These are phyloP conservation scores for Colletotrichum kahawae DNA, from an alignment of 2,329 filamentous ascomycete species.

Conservation along the genomic window DNA sequence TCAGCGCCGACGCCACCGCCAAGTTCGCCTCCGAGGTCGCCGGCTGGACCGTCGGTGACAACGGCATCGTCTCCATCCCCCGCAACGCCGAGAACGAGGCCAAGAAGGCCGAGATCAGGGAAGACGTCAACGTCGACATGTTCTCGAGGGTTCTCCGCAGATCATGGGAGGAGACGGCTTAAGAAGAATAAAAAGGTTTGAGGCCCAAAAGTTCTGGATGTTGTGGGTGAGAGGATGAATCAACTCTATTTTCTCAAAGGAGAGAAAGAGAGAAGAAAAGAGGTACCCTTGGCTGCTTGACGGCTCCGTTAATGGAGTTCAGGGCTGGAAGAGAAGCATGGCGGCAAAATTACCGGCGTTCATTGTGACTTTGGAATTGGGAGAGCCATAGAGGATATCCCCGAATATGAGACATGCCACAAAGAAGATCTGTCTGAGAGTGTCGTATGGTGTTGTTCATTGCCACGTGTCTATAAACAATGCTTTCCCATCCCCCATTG, in stretches of 20 bases:
- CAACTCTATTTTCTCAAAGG: neutral
- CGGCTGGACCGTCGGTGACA: conserved; percentile 80
- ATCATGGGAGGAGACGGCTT: conserved; percentile 83
- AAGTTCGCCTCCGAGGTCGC: conserved; percentile 87
- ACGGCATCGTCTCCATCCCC: conserved; percentile 74
- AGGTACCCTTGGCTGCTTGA: conserved; percentile 9
- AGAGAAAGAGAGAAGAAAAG: neutral
- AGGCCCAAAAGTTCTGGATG: neutral
- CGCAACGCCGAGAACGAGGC: conserved; percentile 98
- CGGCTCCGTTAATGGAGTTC: conserved; percentile 21
- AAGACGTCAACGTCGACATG: conserved; percentile 92
- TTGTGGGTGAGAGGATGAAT: neutral
- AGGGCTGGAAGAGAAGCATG: conserved; percentile 22
- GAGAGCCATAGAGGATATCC: conserved; percentile 23
- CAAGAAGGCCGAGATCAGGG: conserved; percentile 91
- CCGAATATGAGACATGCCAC: conserved; percentile 24
- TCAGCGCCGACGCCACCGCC: conserved; percentile 69
- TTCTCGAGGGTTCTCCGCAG: conserved; percentile 81
- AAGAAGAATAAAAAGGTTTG: conserved; percentile 24
- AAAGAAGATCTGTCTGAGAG: neutral
- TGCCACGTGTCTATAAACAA: neutral
- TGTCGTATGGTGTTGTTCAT: conserved; percentile 6
- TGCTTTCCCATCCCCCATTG: conserved; percentile 27
- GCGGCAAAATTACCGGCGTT: conserved; percentile 26
- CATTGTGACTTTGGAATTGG: conserved; percentile 24